Conservation (phyloP, 2,329 filamentous ascomycete species). For the Juglanconis sp. region DNA sequence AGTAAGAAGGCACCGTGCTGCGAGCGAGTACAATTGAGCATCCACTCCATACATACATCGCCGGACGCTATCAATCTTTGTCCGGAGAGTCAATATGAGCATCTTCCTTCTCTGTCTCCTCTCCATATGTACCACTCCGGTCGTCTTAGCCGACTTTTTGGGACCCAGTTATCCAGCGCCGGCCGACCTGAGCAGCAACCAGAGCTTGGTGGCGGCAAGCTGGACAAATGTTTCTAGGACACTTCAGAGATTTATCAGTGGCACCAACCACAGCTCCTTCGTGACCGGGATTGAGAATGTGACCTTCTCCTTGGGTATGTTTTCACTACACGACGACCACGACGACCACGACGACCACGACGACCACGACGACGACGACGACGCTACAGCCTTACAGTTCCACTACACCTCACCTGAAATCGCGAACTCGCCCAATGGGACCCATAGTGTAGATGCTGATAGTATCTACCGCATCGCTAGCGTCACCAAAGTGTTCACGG, state of each 20-base stretch:
- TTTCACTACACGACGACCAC: slow-evolving; percentile 33
- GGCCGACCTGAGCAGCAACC: slow-evolving; percentile 29
- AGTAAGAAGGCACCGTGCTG: too few species aligned
- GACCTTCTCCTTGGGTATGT: slow-evolving; percentile 38
- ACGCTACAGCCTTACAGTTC: slow-evolving; percentile 30
- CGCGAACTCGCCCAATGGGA: slow-evolving; percentile 27
- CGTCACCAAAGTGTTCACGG: slow-evolving; percentile 36
- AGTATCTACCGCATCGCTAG: slow-evolving; percentile 42
- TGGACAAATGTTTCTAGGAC: slow-evolving; percentile 32
- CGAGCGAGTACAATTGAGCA: too few species aligned
- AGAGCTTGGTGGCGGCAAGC: slow-evolving; percentile 28
- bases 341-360: not conserved
- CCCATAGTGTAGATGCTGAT: slow-evolving; percentile 35
- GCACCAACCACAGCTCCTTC: slow-evolving; percentile 2
- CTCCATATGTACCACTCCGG: not conserved
- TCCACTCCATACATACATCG: not conserved
- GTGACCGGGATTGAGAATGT: slow-evolving; percentile 27
- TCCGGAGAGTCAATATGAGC: not conserved
- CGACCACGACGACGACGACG: not conserved
- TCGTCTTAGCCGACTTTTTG: slow-evolving; percentile 23
- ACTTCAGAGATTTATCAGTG: slow-evolving; percentile 21
- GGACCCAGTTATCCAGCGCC: slow-evolving; percentile 33
- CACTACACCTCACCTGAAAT: slow-evolving; percentile 33
- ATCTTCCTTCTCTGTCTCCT: not conserved
- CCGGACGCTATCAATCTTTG: not conserved